Evolutionary conservation across 2,329 filamentous ascomycete genomes (phyloP), one percentile per base, ranked within the genome.

Genomic region (Ilyonectria robusta): DNA sequence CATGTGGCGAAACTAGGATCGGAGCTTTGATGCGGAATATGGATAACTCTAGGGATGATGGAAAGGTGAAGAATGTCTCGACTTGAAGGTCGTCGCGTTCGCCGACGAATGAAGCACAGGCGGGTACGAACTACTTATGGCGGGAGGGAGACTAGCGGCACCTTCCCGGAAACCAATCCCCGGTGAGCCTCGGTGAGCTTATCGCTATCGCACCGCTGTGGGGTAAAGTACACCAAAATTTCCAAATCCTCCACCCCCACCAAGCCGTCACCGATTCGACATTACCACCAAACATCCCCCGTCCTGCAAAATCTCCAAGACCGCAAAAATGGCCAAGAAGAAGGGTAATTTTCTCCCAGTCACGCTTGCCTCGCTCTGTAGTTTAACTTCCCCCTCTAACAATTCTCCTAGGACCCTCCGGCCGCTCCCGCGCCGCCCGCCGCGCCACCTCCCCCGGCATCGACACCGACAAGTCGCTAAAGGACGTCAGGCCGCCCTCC

Each of bases 351-450:
- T 21, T 7, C 31, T 19, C 10, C 2, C 4, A 5, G 1, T 46
- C 31, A n/a, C 17, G 9, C 19, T 17, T 4, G 0, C 11, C 1
- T 8, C 3, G 15, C 10, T 11, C 8, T 6, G 6, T 13, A 11
- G 6, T 6, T 31, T 0, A 3, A 7, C 7, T 33, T 29, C 15
- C 1, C 11, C 8, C 6, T 13, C 70, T 77, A 51, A 75, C 70
- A 50, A 42, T 21, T 29, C 19, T 21, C 15, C 19, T 76, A 93
- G 90, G 83, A 61, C 84, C 85, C 44, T 93, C 92, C 5, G 80
- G 89, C 65, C 92, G 91, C 83, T 95, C 93, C 59, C 91, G 93
- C 71, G 92, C 92, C 65, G 92, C 92, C 46, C 89, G 92, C 76
- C 90, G 93, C 70, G 92, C 90, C 53, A 89, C 89, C 17, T 92